Conservation (phyloP, 2,329 filamentous ascomycete genomes). For the Arthrobotrys pseudoclavata region DNA sequence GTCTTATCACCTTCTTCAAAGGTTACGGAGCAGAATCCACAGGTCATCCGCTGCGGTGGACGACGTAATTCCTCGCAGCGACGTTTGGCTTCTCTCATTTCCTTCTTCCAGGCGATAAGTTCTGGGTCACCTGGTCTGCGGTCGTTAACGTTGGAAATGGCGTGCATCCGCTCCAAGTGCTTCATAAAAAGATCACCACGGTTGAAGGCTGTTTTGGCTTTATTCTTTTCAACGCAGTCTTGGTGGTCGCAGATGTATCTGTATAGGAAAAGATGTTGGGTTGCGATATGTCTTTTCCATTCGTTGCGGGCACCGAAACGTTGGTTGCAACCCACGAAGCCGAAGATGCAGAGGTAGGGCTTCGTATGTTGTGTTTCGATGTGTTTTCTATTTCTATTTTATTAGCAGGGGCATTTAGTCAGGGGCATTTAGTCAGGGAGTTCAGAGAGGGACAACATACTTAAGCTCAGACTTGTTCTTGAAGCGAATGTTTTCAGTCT, state of each 20-base stretch:
- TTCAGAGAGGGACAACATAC: slow-evolving; percentile 42
- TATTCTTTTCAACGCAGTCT: slow-evolving; percentile 59
- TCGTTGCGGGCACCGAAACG: slow-evolving; percentile 88
- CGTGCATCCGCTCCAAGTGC: slow-evolving; percentile 88
- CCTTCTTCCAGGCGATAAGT: slow-evolving; percentile 45
- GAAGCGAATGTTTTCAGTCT: slow-evolving; percentile 13
- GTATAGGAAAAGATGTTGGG: slow-evolving; percentile 81
- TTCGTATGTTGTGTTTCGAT: slow-evolving; percentile 76
- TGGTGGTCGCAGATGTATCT: slow-evolving; percentile 81
- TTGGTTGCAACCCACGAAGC: slow-evolving; percentile 79
- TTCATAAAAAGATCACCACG: slow-evolving; percentile 93
- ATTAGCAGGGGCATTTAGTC: slow-evolving; percentile 11
- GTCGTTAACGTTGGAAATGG: slow-evolving; percentile 66
- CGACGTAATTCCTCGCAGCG: slow-evolving; percentile 43
- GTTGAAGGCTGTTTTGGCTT: slow-evolving; percentile 76
- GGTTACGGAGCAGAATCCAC: slow-evolving; percentile 45
- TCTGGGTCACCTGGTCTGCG: slow-evolving; percentile 25
- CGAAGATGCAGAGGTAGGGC: slow-evolving; percentile 82
- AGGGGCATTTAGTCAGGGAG: neutral
- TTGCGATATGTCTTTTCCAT: slow-evolving; percentile 90
- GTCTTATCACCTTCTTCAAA: slow-evolving; percentile 54
- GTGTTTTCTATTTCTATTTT: slow-evolving; percentile 66
- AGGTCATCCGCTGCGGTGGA: slow-evolving; percentile 54
- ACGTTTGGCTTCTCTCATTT: slow-evolving; percentile 39
- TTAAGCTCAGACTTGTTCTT: slow-evolving; percentile 56